Evolutionary conservation across 805 yeast species (phyloP).

Genomic region (Spathaspora passalidarum): DNA sequence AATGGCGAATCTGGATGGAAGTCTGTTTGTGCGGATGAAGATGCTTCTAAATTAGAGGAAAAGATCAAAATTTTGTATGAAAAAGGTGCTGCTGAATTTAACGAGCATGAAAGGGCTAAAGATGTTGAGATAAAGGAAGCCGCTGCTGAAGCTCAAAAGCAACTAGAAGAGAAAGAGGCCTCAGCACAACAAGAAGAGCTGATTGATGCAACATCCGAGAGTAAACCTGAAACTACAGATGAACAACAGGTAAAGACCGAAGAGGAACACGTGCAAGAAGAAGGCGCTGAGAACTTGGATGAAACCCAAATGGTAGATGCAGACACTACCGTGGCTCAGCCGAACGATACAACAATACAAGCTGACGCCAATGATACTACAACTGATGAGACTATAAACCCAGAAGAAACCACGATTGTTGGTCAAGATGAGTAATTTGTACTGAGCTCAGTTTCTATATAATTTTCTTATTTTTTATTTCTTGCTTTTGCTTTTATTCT

Average conservation of each 20-base stretch:
- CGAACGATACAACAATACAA: slow-evolving; percentile 21
- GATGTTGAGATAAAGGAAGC: slow-evolving; percentile 9
- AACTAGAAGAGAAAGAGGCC: slow-evolving; percentile 10
- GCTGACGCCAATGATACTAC: slow-evolving; percentile 42
- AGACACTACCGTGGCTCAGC: slow-evolving; percentile 13
- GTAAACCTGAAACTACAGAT: slow-evolving; percentile 11
- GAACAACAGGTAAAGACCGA: slow-evolving; percentile 8
- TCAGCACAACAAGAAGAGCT: slow-evolving; percentile 5
- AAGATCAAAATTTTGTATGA: slow-evolving; percentile 32
- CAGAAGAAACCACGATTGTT: slow-evolving; percentile 21
- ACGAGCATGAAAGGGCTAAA: slow-evolving; percentile 10
- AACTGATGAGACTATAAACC: slow-evolving; percentile 37
- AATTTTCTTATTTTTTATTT: neutral
- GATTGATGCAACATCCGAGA: slow-evolving; percentile 5
- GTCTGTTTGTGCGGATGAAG: slow-evolving; percentile 37
- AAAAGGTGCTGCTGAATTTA: slow-evolving; percentile 37
- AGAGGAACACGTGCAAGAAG: neutral
- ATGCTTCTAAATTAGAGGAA: slow-evolving; percentile 25
- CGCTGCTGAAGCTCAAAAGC: slow-evolving; percentile 5
- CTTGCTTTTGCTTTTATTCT: slow-evolving; percentile 2
- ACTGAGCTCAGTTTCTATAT: neutral
- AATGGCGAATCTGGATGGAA: slow-evolving; percentile 59
- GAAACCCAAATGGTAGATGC: slow-evolving; percentile 7
- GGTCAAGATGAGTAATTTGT: slow-evolving; percentile 9
- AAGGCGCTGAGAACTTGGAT: slow-evolving; percentile 4